phyloP scores from a whole-genome alignment of 148 eudicot genomes.

The Rhododendron kiyosumense region DNA sequence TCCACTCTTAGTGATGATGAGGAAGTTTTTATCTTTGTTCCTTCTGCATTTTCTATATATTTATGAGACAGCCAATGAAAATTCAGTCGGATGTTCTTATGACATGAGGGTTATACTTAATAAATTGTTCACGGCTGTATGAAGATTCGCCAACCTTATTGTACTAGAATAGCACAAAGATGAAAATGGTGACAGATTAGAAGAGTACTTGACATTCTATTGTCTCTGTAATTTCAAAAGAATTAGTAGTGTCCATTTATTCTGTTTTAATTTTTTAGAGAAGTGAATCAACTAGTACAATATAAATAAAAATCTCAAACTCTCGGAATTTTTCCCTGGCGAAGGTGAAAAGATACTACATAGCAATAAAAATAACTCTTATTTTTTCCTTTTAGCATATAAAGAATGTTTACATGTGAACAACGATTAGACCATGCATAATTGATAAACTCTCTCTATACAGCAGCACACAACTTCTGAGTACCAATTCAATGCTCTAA shows the following conservation, averaged over 20 bases:
- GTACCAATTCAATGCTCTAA: not conserved
- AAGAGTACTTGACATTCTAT: not conserved
- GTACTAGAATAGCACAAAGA: not conserved
- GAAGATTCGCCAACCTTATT: not conserved
- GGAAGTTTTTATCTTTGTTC: not conserved
- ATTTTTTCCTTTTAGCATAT: not conserved
- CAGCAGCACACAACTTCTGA: not conserved
- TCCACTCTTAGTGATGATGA: not conserved
- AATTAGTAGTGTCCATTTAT: not conserved
- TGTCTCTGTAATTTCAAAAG: not conserved
- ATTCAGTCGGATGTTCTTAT: not conserved
- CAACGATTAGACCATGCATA: not conserved
- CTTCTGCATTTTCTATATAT: not conserved
- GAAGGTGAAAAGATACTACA: not conserved
- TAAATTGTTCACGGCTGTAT: not conserved
- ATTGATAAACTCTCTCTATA: not conserved
- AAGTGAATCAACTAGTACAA: not conserved
- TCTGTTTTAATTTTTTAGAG: not conserved
- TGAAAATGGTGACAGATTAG: not conserved
- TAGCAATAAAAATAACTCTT: not conserved
- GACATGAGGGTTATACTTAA: not conserved
- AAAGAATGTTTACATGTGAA: not conserved
- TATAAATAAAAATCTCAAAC: not conserved
- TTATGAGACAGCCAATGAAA: not conserved
- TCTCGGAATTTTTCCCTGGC: not conserved